Evolutionary conservation across 2,329 filamentous ascomycete genomes (phyloP).

Genomic region (Exophiala xenobiotica): DNA sequence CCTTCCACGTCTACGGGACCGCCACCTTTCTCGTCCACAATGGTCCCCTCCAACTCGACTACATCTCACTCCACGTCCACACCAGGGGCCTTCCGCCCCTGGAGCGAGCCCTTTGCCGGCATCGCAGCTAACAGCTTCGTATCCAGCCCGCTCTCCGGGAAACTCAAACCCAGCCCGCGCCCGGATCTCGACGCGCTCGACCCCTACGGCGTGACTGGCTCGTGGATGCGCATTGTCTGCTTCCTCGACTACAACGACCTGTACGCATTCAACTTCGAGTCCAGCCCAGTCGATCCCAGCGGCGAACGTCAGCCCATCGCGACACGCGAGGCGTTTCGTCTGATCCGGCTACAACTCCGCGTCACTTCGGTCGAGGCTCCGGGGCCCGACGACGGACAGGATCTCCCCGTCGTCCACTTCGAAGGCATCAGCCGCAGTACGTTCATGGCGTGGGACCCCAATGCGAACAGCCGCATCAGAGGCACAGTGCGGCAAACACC

Average conservation of each 20-base stretch:
- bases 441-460: constrained; percentile 66
- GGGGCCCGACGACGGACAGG: constrained; percentile 53
- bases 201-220: constrained; percentile 69
- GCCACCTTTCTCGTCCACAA: constrained; percentile 24
- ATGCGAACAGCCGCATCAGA: constrained; percentile 65
- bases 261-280: constrained; percentile 68
- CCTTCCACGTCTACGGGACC: neutral
- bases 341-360: constrained; percentile 67
- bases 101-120: constrained; percentile 30
- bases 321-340: constrained; percentile 65
- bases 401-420: constrained; percentile 65
- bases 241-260: constrained; percentile 70
- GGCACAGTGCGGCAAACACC: constrained; percentile 66
- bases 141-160: constrained; percentile 26
- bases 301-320: constrained; percentile 56
- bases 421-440: constrained; percentile 61
- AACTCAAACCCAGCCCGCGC: constrained; percentile 30
- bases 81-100: constrained; percentile 19
- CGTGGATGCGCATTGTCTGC: constrained; percentile 63
- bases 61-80: constrained; percentile 23
- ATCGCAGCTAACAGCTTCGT: constrained; percentile 29
- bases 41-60: constrained; percentile 28
- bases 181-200: constrained; percentile 54
- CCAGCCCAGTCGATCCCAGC: constrained; percentile 40
- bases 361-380: constrained; percentile 62